Base-by-base conservation (phyloP, 805 yeast species). In the Cyberlindnera veronae region DNA sequence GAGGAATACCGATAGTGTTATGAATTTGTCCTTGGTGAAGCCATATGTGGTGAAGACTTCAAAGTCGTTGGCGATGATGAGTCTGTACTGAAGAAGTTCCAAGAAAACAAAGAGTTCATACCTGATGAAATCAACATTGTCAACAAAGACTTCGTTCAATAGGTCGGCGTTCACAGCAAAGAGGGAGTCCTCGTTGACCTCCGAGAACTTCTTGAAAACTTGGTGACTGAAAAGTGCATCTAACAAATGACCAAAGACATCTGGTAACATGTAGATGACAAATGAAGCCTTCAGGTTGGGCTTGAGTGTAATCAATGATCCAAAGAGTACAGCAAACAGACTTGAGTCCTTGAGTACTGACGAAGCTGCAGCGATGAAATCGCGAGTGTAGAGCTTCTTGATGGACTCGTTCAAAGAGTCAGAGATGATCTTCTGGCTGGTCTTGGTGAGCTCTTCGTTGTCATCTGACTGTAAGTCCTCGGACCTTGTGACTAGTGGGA, bases 31-130 rank as follows among this genome's bases (percentile, higher is more conserved):
- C 55, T 47, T 58, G 24, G 75, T 67, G 21, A 63, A 57, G 4
- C 53, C 66, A 16, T 69, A 70, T 6, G 59, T 63, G 10, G 56
- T 58, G 40, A 74, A 71, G 34, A 81, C 61, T 48, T 81, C 90
- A 10, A 66, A 61, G 53, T 85, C 95, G 48, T 77, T 81, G 2
- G 85, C 73, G 8, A 84, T 77, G 19, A 77, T 71, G 30, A 84
- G 60, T 75, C 84, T 75, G 51, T 79, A 82, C 1, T 88, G 77
- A 44, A 79, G 72, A 9, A 83, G 54, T 47, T 84, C 87, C 42
- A 81, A 68, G 44, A 79, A 74, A 1, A 81, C 55, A 32, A 64
- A 67, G 2, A 83, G 54, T 23, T 63, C 62, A 23, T 53, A 45
- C 44, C 56, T 55, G n/a, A 56, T 30, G 34, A 61, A 41, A 17